phyloP scores from a whole-genome alignment of 352 stramenopile species.

The Phytopythium oedochilum region DNA sequence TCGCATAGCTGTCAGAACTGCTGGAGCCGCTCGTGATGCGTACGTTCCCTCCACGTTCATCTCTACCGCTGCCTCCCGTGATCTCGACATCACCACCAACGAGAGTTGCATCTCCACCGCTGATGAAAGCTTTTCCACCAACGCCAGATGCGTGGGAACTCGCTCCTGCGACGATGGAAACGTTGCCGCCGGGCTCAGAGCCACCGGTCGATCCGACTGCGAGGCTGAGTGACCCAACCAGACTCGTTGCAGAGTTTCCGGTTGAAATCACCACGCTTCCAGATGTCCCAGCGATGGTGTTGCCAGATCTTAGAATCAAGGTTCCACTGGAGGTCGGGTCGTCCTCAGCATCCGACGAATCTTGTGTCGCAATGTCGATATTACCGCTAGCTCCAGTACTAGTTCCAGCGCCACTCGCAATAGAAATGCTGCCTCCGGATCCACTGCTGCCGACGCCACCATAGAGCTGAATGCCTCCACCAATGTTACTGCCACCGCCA shows the following conservation, averaged over 20 bases:
- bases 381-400: not conserved
- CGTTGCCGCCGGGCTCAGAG: not conserved
- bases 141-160: not conserved
- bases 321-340: not conserved
- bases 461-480: not conserved
- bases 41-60: not conserved
- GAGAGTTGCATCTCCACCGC: not conserved
- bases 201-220: not conserved
- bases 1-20: not conserved
- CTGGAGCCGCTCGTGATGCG: not conserved
- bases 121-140: not conserved
- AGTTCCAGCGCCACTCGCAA: not conserved
- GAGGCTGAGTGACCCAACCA: not conserved
- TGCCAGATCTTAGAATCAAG: not conserved
- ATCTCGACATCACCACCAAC: slow-evolving; percentile 9
- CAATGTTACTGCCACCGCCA: not conserved
- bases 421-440: not conserved
- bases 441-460: not conserved
- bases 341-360: slow-evolving; percentile 1
- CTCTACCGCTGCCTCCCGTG: slow-evolving; percentile 3
- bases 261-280: not conserved
- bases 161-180: not conserved
- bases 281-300: not conserved
- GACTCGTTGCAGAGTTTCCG: not conserved
- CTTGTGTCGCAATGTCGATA: not conserved